A percentile compares a stretch with the other conserved stretches of the same genome.
Evolutionary conservation across 768 basidiomycete species (phyloP).

Genomic region (Pleurotus giganteus): DNA sequence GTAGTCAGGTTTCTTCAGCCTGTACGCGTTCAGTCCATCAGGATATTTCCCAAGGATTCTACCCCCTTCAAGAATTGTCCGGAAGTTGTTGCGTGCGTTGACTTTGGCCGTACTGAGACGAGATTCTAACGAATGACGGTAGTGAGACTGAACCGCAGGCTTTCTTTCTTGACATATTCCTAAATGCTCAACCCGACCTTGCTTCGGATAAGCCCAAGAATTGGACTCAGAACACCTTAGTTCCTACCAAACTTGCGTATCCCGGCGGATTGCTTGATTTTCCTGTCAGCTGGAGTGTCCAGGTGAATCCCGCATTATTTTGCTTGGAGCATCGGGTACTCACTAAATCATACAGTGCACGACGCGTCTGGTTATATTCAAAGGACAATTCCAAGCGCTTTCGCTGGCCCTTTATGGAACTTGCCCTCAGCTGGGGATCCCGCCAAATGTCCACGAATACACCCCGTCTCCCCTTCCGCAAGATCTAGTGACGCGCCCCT

Average conservation of each 20-base stretch:
- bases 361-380: conserved; percentile 78
- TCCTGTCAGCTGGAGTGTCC: conserved; percentile 63
- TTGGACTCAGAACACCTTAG: conserved; percentile 67
- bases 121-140: conserved; percentile 13
- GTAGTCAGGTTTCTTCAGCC: conserved; percentile 71
- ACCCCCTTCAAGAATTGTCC: conserved; percentile 60
- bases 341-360: conserved; percentile 48
- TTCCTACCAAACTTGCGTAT: conserved; percentile 71
- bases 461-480: conserved; percentile 37
- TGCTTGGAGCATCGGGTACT: not conserved
- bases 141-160: conserved; percentile 72
- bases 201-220: conserved; percentile 54
- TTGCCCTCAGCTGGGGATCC: conserved; percentile 41
- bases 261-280: conserved; percentile 68
- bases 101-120: not conserved
- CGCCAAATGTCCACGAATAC: conserved; percentile 34
- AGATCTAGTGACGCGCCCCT: conserved; percentile 28
- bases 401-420: conserved; percentile 65
- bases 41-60: conserved; percentile 66
- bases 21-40: conserved; percentile 64
- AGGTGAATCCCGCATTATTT: conserved; percentile 40
- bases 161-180: conserved; percentile 72
- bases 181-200: conserved; percentile 63
- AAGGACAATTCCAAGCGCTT: conserved; percentile 65
- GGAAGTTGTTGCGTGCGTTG: conserved; percentile 59